Percentiles rank a stretch among this genome's conserved stretches.
phyloP scores from a whole-genome alignment of 306 rosid species.

The Arachis hypogaea region DNA sequence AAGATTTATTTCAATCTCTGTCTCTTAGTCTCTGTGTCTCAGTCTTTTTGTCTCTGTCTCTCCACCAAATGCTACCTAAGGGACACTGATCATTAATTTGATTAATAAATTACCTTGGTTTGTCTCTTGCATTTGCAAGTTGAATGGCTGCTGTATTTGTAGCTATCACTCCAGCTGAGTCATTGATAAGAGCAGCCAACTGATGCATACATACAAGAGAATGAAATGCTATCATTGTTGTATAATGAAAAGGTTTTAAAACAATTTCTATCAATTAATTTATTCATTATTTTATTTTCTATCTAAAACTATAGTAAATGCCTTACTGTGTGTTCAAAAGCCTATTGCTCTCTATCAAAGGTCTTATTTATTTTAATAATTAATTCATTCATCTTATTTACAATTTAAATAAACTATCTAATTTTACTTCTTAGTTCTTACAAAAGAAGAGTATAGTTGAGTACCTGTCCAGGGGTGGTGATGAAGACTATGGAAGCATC shows the following conservation, averaged over 20 bases:
- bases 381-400: not conserved
- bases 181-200: constrained; percentile 85
- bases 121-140: constrained; percentile 71
- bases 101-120: constrained; percentile 61
- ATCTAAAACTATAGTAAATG: no score
- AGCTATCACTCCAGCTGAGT: constrained; percentile 76
- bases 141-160: constrained; percentile 89
- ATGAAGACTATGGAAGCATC: constrained; percentile 79
- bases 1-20: no score
- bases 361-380: not conserved
- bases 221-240: constrained; percentile 18
- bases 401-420: not conserved
- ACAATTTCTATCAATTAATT: no score
- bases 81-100: constrained; percentile 9
- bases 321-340: not conserved
- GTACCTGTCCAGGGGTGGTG: constrained; percentile 96
- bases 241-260: not conserved
- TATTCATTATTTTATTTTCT: no score
- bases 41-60: no score
- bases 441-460: constrained; percentile 20
- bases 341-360: not conserved
- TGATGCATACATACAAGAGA: constrained; percentile 42
- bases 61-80: no score
- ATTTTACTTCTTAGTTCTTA: not conserved
- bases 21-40: no score